Evolutionary conservation across 108 stramenopile genomes (phyloP).

Genomic region (Pseudonitzschia pungens): DNA sequence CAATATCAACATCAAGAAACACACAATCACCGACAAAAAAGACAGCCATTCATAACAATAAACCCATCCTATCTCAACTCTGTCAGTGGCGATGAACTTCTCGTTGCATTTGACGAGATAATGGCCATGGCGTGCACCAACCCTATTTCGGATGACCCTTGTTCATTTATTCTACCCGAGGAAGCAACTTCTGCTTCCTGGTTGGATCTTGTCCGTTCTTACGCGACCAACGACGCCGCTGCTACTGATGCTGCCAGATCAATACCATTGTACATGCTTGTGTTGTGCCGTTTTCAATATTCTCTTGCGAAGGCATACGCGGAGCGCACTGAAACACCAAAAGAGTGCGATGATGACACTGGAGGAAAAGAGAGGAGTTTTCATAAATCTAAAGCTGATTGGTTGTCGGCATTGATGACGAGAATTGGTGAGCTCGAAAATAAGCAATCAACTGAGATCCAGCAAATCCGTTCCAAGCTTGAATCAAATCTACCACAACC

Average conservation of each 20-base stretch:
- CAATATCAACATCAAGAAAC: background rate
- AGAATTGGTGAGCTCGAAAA: conserved; percentile 7
- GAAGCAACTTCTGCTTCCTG: conserved; percentile 13
- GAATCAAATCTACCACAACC: background rate
- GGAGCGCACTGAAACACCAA: background rate
- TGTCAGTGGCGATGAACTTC: conserved; percentile 27
- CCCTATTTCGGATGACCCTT: background rate
- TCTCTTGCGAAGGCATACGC: conserved; percentile 22
- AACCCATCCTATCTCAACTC: conserved; percentile 19
- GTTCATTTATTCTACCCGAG: conserved; percentile 16
- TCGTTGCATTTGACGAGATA: conserved; percentile 31
- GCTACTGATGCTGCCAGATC: background rate
- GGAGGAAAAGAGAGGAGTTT: background rate
- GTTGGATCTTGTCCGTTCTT: conserved; percentile 26
- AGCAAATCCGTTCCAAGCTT: background rate
- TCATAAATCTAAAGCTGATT: background rate
- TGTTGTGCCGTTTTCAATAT: conserved; percentile 26
- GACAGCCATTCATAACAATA: conserved; percentile 20
- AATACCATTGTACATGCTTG: conserved; percentile 29
- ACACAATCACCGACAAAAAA: background rate
- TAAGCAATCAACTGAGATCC: background rate
- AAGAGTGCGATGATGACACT: background rate
- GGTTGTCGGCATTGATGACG: conserved; percentile 6
- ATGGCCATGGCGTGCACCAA: conserved; percentile 17
- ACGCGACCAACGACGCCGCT: conserved; percentile 1